Evolutionary conservation across 345 rosid genomes (phyloP).

Genomic region (Durio zibethinus): DNA sequence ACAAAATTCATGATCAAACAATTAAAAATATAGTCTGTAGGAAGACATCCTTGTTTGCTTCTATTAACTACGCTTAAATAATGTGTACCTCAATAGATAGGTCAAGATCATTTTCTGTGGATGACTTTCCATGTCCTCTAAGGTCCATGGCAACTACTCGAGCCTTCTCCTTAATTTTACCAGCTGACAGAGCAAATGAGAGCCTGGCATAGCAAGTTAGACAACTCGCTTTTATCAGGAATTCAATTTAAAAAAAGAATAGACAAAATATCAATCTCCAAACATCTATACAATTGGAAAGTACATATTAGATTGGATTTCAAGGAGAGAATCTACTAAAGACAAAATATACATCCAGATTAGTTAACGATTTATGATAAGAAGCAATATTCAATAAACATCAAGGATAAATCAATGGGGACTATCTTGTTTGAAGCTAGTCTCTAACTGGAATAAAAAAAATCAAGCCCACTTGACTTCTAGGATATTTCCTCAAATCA

Average conservation of each 20-base stretch:
- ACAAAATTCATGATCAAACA: not conserved
- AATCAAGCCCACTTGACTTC: not conserved
- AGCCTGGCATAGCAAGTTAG: constrained; percentile 46
- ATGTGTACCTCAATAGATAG: constrained; percentile 75
- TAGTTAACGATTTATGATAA: not conserved
- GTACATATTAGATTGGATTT: not conserved
- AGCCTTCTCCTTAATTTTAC: constrained; percentile 84
- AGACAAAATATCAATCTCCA: not conserved
- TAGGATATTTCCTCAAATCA: not conserved
- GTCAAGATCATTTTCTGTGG: constrained; percentile 71
- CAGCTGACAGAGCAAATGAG: constrained; percentile 73
- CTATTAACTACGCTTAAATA: not conserved
- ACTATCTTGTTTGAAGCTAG: not conserved
- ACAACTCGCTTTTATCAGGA: not conserved
- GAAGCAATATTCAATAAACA: not conserved
- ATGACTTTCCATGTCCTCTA: constrained; percentile 93
- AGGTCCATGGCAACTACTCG: constrained; percentile 84
- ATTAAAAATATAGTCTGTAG: not conserved
- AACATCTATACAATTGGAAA: not conserved
- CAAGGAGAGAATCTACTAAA: not conserved
- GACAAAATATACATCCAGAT: not conserved
- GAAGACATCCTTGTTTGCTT: not conserved
- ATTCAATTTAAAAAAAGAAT: not conserved
- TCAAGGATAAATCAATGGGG: not conserved
- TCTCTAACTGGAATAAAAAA: not conserved